These are phyloP conservation scores for Termitomyces sp. DNA, from an alignment of 768 basidiomycete species.

Conservation along the genomic window DNA sequence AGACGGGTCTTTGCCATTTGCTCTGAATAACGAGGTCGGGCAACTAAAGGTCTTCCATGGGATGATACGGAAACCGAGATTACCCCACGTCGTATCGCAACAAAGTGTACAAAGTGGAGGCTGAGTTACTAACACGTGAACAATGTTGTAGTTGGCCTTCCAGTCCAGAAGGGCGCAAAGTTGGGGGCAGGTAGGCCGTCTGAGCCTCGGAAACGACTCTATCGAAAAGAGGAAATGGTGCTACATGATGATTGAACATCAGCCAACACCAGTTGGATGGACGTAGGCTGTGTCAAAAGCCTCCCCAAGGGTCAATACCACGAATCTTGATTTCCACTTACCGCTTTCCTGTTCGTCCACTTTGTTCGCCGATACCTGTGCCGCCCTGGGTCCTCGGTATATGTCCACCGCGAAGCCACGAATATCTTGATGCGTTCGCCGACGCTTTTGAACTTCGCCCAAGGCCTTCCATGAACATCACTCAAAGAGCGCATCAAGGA, in stretches of 20 bases:
- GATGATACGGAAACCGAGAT: conserved; percentile 25
- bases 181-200: conserved; percentile 34
- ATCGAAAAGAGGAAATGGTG: conserved; percentile 4
- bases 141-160: conserved; percentile 34
- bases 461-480: conserved; percentile 17
- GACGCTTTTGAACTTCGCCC: conserved; percentile 48
- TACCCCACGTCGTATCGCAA: conserved; percentile 17
- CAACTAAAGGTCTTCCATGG: conserved; percentile 17
- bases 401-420: conserved; percentile 45
- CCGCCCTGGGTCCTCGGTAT: conserved; percentile 11
- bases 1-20: conserved; percentile 18
- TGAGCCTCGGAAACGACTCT: conserved; percentile 10
- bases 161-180: conserved; percentile 36
- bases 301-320: conserved; percentile 14
- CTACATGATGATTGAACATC: conserved; percentile 6
- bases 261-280: conserved; percentile 10
- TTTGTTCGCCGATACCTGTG: conserved; percentile 12
- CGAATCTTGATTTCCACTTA: conserved; percentile 3
- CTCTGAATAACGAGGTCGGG: conserved; percentile 20
- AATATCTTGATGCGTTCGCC: conserved; percentile 47
- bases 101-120: conserved; percentile 27
- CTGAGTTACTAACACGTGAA: conserved; percentile 36
- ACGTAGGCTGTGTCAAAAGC: conserved; percentile 26
- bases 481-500: conserved; percentile 19
- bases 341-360: conserved; percentile 31